Evolutionary conservation across 2,329 filamentous ascomycete species (phyloP).

Genomic region (Paracoccidioides lutzii): DNA sequence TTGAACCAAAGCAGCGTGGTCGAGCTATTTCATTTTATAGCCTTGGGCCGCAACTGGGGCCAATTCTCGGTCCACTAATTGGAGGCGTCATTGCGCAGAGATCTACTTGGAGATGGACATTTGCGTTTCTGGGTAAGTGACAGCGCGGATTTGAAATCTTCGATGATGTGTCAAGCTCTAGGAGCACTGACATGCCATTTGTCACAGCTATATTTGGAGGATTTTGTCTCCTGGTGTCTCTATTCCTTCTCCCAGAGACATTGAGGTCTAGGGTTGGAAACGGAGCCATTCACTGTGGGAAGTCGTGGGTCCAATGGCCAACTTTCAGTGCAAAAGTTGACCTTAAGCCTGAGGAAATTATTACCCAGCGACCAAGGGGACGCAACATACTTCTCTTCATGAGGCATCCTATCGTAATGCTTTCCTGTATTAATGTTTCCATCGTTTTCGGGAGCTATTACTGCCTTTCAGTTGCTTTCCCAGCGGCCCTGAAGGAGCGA

Average conservation of each 20-base stretch:
- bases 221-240: conserved; percentile 18
- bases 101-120: conserved; percentile 33
- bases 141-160: not conserved
- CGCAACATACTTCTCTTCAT: conserved; percentile 19
- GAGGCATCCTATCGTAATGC: conserved; percentile 22
- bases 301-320: conserved; percentile 7
- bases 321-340: not conserved
- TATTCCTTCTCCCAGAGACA: conserved; percentile 36
- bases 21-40: conserved; percentile 32
- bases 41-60: conserved; percentile 34
- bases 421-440: conserved; percentile 24
- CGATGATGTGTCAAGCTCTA: not conserved
- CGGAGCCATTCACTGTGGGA: conserved; percentile 17
- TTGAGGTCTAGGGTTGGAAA: conserved; percentile 35
- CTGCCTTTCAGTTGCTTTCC: conserved; percentile 20
- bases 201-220: conserved; percentile 17
- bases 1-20: conserved; percentile 28
- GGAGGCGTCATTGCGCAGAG: conserved; percentile 28
- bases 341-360: not conserved
- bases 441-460: conserved; percentile 25
- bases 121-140: conserved; percentile 17
- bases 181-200: not conserved
- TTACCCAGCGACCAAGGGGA: conserved; percentile 19
- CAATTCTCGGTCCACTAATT: conserved; percentile 32
- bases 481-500: conserved; percentile 17